Base-by-base conservation (phyloP, 345 rosid genomes). In the Cochlearia excelsa region DNA sequence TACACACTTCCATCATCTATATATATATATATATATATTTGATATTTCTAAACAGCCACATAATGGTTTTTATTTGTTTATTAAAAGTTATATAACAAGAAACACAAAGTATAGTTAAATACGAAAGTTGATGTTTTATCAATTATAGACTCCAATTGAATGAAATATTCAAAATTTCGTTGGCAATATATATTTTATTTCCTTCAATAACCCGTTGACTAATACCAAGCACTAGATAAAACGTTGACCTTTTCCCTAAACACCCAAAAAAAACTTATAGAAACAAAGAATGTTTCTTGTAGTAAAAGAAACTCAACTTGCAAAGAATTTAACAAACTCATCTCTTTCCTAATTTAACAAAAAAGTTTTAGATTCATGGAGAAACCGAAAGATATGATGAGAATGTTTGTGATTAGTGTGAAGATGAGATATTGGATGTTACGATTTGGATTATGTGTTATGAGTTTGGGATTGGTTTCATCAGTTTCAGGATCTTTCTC, bases 401-500 rank as follows among this genome's bases (percentile, higher is more conserved):
- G 42, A 63, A 63, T 56, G 63, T 26, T 3, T 48, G 48, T 63
- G 53, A 30, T 7, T 57, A 57, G 9, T 46, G 23, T 2, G 51
- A 64, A 57, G 46, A 5, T 70, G 39, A 57, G 27, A 63, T 16
- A 16, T 16, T 63, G 65, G 70, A 46, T 71, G 56, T 31, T 71
- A 26, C 70, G 51, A 57, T 55, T 63, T 62, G 66, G 51, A 51
- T 52, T 64, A 0, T 57, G 61, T 8, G 45, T 58, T 51, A 6
- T 71, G 65, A 57, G 60, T 65, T 71, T 51, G 41, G 39, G 70
- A 58, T 46, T 10, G 10, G 31, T 34, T 46, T 63, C 65, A 0
- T 63, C 65, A 0, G 75, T 46, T 34, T 57, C 70, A 6, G 81
- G 83, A 38, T 85, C 84, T 5, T 80, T 81, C 72, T 86, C 88